Evolutionary conservation across 2,329 filamentous ascomycete genomes (phyloP).

Genomic region (Paradendryphiella salina): DNA sequence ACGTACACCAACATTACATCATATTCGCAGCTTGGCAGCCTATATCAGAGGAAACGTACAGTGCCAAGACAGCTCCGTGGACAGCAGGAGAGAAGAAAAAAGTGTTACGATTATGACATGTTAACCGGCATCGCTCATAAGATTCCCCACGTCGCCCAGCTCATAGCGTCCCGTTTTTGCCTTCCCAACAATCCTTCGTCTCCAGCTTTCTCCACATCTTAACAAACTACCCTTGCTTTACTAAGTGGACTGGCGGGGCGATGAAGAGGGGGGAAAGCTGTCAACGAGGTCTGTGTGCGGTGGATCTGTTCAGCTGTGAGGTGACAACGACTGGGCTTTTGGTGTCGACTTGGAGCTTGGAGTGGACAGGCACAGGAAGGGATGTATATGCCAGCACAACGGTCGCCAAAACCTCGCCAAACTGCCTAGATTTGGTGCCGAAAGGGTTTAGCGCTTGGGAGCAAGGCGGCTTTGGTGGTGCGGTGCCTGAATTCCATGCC

Average conservation of each 20-base stretch:
- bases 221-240: neutral
- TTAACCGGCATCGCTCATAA: neutral
- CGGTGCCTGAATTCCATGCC: too few species aligned
- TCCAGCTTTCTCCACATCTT: neutral
- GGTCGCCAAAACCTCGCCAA: too few species aligned
- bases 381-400: too few species aligned
- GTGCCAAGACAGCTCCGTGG: neutral
- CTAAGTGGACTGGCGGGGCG: neutral
- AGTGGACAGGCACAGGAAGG: too few species aligned
- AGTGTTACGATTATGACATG: neutral
- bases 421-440: too few species aligned
- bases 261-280: neutral
- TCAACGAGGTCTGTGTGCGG: neutral
- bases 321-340: too few species aligned
- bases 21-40: too few species aligned
- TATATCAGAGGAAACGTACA: neutral
- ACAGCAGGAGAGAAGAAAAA: neutral
- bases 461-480: too few species aligned
- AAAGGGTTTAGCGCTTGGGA: too few species aligned
- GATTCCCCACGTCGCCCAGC: slow-evolving; percentile 1
- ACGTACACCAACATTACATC: too few species aligned
- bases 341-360: too few species aligned
- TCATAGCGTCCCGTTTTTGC: neutral
- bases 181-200: neutral
- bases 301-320: neutral